Conservation (phyloP, 441 rosid genomes). For the Gossypium trilobum region DNA sequence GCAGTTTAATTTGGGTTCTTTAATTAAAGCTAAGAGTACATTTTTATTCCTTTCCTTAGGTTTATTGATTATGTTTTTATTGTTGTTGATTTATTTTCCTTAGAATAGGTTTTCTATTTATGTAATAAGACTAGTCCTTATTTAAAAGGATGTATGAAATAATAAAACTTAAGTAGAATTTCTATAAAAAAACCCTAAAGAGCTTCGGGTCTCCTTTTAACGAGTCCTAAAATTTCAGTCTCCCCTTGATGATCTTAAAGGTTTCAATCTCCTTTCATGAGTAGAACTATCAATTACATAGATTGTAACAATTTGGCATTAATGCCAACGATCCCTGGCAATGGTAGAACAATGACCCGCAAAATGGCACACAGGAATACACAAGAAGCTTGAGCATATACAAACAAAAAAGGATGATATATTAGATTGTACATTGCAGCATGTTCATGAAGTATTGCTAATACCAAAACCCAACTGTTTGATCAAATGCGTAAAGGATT, state of each 20-base stretch:
- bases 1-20: not conserved
- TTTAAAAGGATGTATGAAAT: not conserved
- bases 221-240: not conserved
- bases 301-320: not conserved
- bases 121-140: not conserved
- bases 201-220: not conserved
- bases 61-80: no score
- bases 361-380: not conserved
- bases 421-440: not conserved
- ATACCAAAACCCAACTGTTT: not conserved
- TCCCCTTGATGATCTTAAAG: not conserved
- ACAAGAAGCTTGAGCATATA: not conserved
- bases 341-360: not conserved
- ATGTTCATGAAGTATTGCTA: not conserved
- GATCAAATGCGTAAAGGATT: constrained; percentile 1
- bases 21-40: no score
- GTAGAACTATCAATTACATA: not conserved
- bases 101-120: not conserved
- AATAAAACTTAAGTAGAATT: not conserved
- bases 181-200: not conserved
- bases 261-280: not conserved
- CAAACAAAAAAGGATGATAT: not conserved
- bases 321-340: not conserved
- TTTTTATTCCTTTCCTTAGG: not conserved
- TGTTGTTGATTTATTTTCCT: not conserved